phyloP scores from a whole-genome alignment of 768 basidiomycete genomes.

The Boletus pseudo-olivaceus region DNA sequence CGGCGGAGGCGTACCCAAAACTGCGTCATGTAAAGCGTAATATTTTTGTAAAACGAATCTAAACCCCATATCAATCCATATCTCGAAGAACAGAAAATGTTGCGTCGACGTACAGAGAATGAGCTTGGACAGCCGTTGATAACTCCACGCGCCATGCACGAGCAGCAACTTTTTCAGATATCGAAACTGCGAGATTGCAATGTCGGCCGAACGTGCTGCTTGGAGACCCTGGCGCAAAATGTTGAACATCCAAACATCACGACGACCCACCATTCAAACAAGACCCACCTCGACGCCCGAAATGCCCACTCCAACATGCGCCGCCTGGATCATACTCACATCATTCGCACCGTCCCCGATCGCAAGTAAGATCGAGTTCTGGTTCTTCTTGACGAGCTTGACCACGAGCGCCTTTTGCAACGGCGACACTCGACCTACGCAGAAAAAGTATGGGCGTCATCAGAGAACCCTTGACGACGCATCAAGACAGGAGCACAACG shows the following conservation, averaged over 20 bases:
- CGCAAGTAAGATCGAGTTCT: constrained; percentile 88
- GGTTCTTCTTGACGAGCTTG: constrained; percentile 98
- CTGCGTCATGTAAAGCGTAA: constrained; percentile 95
- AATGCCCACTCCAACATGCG: constrained; percentile 96
- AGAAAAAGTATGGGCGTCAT: neutral
- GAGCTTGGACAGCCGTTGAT: constrained; percentile 89
- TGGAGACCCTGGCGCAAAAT: constrained; percentile 72
- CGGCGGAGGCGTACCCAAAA: constrained; percentile 72
- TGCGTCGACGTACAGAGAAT: constrained; percentile 73
- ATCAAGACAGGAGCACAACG: neutral
- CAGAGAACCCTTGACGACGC: neutral
- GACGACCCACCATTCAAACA: neutral
- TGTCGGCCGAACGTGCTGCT: constrained; percentile 96
- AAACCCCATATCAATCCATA: constrained; percentile 7
- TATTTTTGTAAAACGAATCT: constrained; percentile 99
- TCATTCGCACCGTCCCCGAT: constrained; percentile 99
- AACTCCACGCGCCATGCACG: constrained; percentile 99
- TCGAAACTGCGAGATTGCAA: constrained; percentile 97
- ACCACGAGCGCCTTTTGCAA: constrained; percentile 97
- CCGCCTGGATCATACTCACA: constrained; percentile 99
- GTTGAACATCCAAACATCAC: neutral
- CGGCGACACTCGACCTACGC: constrained; percentile 85
- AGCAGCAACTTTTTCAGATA: constrained; percentile 91
- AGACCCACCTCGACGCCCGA: constrained; percentile 86
- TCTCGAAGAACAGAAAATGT: neutral